phyloP scores from a whole-genome alignment of 768 basidiomycete species.

The Russula emetica region DNA sequence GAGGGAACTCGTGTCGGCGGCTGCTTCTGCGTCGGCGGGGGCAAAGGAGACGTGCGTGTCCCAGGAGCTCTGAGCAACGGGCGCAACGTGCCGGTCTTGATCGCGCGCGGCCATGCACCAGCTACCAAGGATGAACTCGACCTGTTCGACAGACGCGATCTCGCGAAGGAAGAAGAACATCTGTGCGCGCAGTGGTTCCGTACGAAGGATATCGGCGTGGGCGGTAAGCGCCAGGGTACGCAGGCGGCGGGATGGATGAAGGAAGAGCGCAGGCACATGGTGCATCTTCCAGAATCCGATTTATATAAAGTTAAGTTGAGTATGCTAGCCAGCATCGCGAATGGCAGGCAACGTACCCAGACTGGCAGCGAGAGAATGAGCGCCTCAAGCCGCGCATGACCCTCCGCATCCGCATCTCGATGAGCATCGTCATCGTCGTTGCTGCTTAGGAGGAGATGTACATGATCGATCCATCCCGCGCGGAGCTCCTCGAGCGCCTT shows the following conservation, averaged over 20 bases:
- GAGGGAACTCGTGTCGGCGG: background rate
- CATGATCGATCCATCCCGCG: slow-evolving; percentile 58
- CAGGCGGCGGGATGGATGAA: slow-evolving; percentile 76
- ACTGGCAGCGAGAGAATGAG: slow-evolving; percentile 72
- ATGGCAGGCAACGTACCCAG: slow-evolving; percentile 61
- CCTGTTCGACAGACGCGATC: slow-evolving; percentile 44
- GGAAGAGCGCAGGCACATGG: slow-evolving; percentile 75
- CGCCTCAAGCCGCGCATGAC: slow-evolving; percentile 37
- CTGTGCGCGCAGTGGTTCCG: slow-evolving; percentile 46
- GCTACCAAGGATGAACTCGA: slow-evolving; percentile 59
- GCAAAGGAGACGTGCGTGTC: slow-evolving; percentile 34
- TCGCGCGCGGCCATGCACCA: slow-evolving; percentile 75
- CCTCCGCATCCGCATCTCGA: slow-evolving; percentile 42
- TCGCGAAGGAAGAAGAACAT: slow-evolving; percentile 50
- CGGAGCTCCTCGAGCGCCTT: slow-evolving; percentile 84
- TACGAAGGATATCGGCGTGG: slow-evolving; percentile 61
- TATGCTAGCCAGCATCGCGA: background rate
- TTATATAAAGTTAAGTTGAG: background rate
- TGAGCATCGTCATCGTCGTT: background rate
- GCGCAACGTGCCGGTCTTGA: slow-evolving; percentile 57
- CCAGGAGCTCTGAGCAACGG: slow-evolving; percentile 54
- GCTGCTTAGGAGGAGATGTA: slow-evolving; percentile 27
- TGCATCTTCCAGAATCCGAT: slow-evolving; percentile 53
- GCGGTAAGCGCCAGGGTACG: slow-evolving; percentile 55
- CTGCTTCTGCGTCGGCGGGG: background rate